A percentile compares a stretch with the other conserved stretches of the same genome.
Evolutionary conservation across 768 basidiomycete species (phyloP).

Genomic region (Amanita pseudoporphyria): DNA sequence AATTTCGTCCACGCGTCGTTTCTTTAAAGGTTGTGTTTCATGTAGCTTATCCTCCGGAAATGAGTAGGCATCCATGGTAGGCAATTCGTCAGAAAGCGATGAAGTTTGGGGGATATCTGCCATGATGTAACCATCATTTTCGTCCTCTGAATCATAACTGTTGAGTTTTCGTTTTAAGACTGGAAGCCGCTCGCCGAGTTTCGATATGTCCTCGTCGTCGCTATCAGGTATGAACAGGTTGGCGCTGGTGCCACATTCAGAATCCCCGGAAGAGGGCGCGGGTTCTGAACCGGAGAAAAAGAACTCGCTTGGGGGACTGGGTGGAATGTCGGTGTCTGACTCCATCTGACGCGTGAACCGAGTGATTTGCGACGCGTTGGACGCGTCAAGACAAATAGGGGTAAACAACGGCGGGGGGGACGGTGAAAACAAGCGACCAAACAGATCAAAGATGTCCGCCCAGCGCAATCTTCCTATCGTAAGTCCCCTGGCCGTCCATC

Average conservation of each 20-base stretch:
- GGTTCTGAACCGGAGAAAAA: conserved; percentile 60
- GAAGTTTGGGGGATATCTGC: neutral
- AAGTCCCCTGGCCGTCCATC: conserved; percentile 8
- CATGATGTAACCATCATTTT: conserved; percentile 10
- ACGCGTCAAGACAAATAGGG: conserved; percentile 26
- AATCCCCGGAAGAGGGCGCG: conserved; percentile 15
- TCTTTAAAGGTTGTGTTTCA: neutral
- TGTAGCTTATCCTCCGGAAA: neutral
- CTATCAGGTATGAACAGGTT: conserved; percentile 27
- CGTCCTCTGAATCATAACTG: conserved; percentile 9
- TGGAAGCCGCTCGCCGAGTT: conserved; percentile 3
- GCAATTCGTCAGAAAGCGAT: neutral
- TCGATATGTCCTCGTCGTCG: conserved; percentile 20
- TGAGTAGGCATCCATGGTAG: neutral
- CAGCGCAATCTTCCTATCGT: conserved; percentile 81
- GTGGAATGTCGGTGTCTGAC: conserved; percentile 18
- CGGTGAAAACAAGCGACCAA: conserved; percentile 9
- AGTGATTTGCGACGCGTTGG: conserved; percentile 13
- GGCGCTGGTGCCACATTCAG: conserved; percentile 8
- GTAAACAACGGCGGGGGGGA: neutral
- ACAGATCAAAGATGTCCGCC: conserved; percentile 43
- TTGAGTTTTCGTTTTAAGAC: conserved; percentile 13
- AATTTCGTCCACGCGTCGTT: neutral
- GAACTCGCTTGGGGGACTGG: conserved; percentile 25
- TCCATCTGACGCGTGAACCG: conserved; percentile 11